Evolutionary conservation across 352 stramenopile genomes (phyloP).

Genomic region (Globisporangium takayamanum): DNA sequence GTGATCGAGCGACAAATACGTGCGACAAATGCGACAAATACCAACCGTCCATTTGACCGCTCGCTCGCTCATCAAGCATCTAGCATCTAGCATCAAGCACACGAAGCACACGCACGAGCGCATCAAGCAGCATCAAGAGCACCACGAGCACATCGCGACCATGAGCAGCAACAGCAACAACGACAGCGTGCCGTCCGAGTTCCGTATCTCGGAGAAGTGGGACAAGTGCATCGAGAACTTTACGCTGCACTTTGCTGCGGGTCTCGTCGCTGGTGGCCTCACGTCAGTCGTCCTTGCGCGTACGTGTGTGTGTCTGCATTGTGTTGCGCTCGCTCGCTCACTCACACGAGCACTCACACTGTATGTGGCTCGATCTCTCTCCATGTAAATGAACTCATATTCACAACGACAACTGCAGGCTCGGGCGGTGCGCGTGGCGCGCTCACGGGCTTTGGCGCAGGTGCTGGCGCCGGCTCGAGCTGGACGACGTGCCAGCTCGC

Average conservation of each 20-base stretch:
- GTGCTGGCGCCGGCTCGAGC: slow-evolving; percentile 64
- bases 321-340: too few relatives aligned
- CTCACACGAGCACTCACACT: background rate
- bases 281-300: slow-evolving; percentile 77
- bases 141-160: background rate
- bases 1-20: too few relatives aligned
- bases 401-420: slow-evolving; percentile 21
- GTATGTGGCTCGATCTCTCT: background rate
- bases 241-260: slow-evolving; percentile 76
- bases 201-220: slow-evolving; percentile 88
- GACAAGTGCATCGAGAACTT: slow-evolving; percentile 89
- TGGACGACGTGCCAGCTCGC: slow-evolving; percentile 84
- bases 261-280: slow-evolving; percentile 74
- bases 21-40: too few relatives aligned
- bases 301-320: slow-evolving; percentile 27
- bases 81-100: too few relatives aligned
- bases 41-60: too few relatives aligned
- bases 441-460: slow-evolving; percentile 66
- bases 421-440: slow-evolving; percentile 52
- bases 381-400: background rate
- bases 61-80: too few relatives aligned
- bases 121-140: background rate
- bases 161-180: slow-evolving; percentile 27
- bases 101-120: too few relatives aligned
- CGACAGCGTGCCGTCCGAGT: slow-evolving; percentile 78